Evolutionary conservation across 768 basidiomycete genomes (phyloP).

Genomic region (Leccinellum rugosiceps): DNA sequence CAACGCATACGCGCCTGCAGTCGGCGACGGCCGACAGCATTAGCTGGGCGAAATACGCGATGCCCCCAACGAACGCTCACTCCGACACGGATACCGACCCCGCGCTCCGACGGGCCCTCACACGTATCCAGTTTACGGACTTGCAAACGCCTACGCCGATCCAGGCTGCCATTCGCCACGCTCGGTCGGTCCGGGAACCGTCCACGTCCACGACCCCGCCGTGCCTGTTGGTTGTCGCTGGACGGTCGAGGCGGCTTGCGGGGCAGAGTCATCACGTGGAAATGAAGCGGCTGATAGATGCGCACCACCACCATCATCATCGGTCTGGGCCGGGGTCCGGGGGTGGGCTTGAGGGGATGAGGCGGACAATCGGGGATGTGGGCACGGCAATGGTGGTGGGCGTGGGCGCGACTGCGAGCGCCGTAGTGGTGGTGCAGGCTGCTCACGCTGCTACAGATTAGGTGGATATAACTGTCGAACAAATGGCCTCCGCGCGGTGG

Average conservation of each 20-base stretch:
- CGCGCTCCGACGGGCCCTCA: slow-evolving; percentile 35
- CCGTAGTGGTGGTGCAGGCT: slow-evolving; percentile 74
- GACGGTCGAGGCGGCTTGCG: slow-evolving; percentile 72
- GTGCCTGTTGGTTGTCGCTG: slow-evolving; percentile 61
- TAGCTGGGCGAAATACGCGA: slow-evolving; percentile 63
- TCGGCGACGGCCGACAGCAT: slow-evolving; percentile 86
- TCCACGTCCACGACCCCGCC: slow-evolving; percentile 22
- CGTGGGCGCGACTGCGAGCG: slow-evolving; percentile 49
- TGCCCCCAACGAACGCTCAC: slow-evolving; percentile 10
- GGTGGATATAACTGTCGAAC: not conserved
- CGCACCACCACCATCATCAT: slow-evolving; percentile 18
- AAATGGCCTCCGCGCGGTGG: not conserved
- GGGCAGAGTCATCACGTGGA: slow-evolving; percentile 72
- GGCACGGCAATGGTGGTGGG: slow-evolving; percentile 74
- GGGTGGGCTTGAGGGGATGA: slow-evolving; percentile 35
- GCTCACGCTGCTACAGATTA: slow-evolving; percentile 26
- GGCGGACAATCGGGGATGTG: slow-evolving; percentile 84
- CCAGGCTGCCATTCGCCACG: slow-evolving; percentile 49
- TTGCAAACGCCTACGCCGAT: slow-evolving; percentile 56
- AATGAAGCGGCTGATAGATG: slow-evolving; percentile 58
- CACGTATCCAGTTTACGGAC: slow-evolving; percentile 63
- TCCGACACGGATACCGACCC: slow-evolving; percentile 7
- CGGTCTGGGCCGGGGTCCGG: not conserved
- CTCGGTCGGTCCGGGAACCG: slow-evolving; percentile 25
- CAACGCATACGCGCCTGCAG: slow-evolving; percentile 63